Base-by-base conservation (phyloP, 208 protist genomes). In the Acanthamoeba royreba region DNA sequence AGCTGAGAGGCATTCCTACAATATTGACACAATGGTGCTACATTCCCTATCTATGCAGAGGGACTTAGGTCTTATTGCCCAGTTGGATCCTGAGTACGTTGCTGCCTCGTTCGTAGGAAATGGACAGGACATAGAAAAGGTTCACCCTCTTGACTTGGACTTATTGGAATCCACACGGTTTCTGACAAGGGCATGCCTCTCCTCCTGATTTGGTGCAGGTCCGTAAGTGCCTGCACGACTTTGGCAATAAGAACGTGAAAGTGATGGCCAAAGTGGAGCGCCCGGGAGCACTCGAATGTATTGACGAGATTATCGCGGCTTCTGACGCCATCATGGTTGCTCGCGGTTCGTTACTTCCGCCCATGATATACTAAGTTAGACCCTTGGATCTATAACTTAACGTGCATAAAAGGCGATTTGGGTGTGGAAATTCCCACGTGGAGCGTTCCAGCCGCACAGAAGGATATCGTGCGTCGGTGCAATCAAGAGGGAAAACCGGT, bases 191-290 rank as follows among this genome's bases (percentile, higher is more conserved):
- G n/a, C n/a, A n/a, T n/a, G n/a, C n/a, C n/a, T n/a, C n/a, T n/a
- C n/a, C n/a, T n/a, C n/a, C n/a, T n/a, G n/a, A n/a, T n/a, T n/a
- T n/a, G n/a, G 19, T 66, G 46, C 85, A 91, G 85, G 85, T 92
- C 13, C 4, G 87, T 0, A 92, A 9, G 15, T 92, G 87, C 25
- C 61, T 92, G 87, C 28, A 8, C 3, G 87, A 92, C 5, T 58
- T 35, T 79, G 87, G 87, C 55, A 92, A 98, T 28, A 97, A 97
- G 72, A 96, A 98, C 72, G 97, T 98, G 83, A 95, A 97, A 94
- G 99, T 99, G 95, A 99, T 99, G 94, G 97, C 97, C 92, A 99
- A 99, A 97, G 99, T 99, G 93, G 99, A 99, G 97, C 99, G 99
- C 94, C 98, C 99, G 94, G 98, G 99, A 95, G 97, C 96, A 63